A percentile compares a stretch with the other conserved stretches of the same genome.
These are phyloP conservation scores for Pseudocercospora vitis DNA, from an alignment of 2,329 filamentous ascomycete species.

Conservation along the genomic window DNA sequence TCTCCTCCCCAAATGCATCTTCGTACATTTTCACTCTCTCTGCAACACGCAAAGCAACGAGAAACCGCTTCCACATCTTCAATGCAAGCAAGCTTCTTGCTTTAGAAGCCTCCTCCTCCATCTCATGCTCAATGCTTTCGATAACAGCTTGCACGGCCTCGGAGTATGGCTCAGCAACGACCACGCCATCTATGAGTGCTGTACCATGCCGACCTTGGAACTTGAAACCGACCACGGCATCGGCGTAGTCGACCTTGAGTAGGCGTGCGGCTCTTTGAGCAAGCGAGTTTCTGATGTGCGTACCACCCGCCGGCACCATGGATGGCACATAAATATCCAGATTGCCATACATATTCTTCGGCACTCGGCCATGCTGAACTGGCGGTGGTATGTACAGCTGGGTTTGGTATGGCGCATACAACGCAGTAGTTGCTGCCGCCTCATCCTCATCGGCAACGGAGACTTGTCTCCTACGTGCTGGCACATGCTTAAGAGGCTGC, in stretches of 20 bases:
- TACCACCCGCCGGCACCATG: conserved; percentile 63
- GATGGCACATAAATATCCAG: conserved; percentile 63
- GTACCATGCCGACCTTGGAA: conserved; percentile 86
- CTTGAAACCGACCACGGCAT: conserved; percentile 84
- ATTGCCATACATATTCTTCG: conserved; percentile 62
- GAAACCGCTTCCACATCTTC: conserved; percentile 59
- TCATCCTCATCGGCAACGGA: conserved; percentile 35
- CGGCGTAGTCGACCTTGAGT: conserved; percentile 79
- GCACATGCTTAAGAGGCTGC: conserved; percentile 73
- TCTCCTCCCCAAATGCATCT: conserved; percentile 14
- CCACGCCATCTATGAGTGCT: conserved; percentile 73
- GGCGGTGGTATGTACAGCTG: conserved; percentile 73
- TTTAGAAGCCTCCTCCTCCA: conserved; percentile 62
- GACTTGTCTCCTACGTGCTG: conserved; percentile 31
- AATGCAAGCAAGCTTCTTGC: conserved; percentile 52
- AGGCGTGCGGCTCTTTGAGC: conserved; percentile 71
- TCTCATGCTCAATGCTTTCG: conserved; percentile 64
- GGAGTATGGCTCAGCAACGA: conserved; percentile 69
- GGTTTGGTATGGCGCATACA: conserved; percentile 64
- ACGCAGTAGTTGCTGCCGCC: conserved; percentile 54
- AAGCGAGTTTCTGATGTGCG: conserved; percentile 57
- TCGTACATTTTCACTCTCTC: conserved; percentile 66
- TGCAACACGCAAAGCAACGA: conserved; percentile 65
- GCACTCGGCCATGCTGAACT: conserved; percentile 69
- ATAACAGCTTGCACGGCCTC: conserved; percentile 73